A percentile compares a stretch with the other conserved stretches of the same genome.
phyloP scores from a whole-genome alignment of 2,329 filamentous ascomycete species.

The Tympanopsis confertula region DNA sequence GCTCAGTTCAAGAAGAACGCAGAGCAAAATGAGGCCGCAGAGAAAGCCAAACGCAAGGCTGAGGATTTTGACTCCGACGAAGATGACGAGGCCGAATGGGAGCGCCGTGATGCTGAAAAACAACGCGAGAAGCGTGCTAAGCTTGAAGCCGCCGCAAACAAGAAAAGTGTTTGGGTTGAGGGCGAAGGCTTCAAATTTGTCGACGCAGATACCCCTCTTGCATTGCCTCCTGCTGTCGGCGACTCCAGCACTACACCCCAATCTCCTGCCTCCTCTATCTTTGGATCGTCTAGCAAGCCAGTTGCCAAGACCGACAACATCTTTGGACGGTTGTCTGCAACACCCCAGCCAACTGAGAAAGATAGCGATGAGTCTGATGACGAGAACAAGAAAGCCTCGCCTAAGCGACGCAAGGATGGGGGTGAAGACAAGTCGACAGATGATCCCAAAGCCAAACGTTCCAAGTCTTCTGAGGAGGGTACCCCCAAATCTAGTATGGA shows the following conservation, averaged over 20 bases:
- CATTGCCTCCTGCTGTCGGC: too few species aligned
- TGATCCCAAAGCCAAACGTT: too few species aligned
- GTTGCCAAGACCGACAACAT: conserved; percentile 17
- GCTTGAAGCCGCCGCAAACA: conserved; percentile 21
- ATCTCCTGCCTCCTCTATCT: conserved; percentile 12
- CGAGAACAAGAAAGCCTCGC: conserved; percentile 13
- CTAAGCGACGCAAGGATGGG: conserved; percentile 8
- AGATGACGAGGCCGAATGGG: conserved; percentile 34
- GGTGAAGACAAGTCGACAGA: conserved; percentile 5
- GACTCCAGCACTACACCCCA: too few species aligned
- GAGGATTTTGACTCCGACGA: conserved; percentile 38
- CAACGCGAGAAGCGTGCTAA: conserved; percentile 29
- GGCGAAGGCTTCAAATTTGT: too few species aligned
- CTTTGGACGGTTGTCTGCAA: conserved; percentile 21
- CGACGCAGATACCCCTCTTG: too few species aligned
- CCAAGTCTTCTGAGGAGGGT: too few species aligned
- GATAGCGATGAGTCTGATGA: conserved; percentile 14
- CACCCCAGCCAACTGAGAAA: conserved; percentile 2
- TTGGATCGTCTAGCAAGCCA: conserved; percentile 12
- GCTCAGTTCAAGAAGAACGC: conserved; percentile 20
- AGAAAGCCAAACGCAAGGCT: conserved; percentile 9
- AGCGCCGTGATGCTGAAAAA: conserved; percentile 28
- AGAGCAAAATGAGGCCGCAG: conserved; percentile 20
- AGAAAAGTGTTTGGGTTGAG: conserved; percentile 18
- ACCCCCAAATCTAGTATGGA: too few species aligned